Conservation (phyloP, 1,139 yeast genomes). For the Spathaspora sp. region DNA sequence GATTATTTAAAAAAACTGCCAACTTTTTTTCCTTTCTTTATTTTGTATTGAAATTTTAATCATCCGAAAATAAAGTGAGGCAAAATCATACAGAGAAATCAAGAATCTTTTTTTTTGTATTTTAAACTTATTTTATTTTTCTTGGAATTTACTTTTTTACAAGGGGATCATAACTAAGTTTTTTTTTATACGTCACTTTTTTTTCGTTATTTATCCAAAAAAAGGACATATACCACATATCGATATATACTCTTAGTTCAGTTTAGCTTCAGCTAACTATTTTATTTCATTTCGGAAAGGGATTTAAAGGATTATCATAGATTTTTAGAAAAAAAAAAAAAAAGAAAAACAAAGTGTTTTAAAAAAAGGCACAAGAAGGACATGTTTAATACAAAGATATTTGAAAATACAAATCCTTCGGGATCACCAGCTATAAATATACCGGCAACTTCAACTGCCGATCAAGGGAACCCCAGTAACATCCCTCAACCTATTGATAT, state of each 20-base stretch:
- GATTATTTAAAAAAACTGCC: too few relatives aligned
- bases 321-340: not conserved
- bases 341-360: too few relatives aligned
- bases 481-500: slow-evolving; percentile 49
- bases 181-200: not conserved
- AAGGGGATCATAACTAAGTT: not conserved
- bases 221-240: not conserved
- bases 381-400: slow-evolving; percentile 37
- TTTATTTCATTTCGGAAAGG: not conserved
- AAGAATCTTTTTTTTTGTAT: not conserved
- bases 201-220: not conserved
- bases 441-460: slow-evolving; percentile 14
- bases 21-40: too few relatives aligned
- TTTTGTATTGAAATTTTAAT: too few relatives aligned
- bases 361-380: not conserved
- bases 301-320: not conserved
- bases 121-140: not conserved
- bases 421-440: slow-evolving; percentile 19
- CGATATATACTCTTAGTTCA: not conserved
- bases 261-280: not conserved
- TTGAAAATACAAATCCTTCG: slow-evolving; percentile 23
- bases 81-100: not conserved
- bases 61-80: not conserved
- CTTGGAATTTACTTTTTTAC: not conserved
- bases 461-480: slow-evolving; percentile 7